These are phyloP conservation scores for Lotus japonicus DNA, from an alignment of 306 rosid genomes.

Conservation along the genomic window DNA sequence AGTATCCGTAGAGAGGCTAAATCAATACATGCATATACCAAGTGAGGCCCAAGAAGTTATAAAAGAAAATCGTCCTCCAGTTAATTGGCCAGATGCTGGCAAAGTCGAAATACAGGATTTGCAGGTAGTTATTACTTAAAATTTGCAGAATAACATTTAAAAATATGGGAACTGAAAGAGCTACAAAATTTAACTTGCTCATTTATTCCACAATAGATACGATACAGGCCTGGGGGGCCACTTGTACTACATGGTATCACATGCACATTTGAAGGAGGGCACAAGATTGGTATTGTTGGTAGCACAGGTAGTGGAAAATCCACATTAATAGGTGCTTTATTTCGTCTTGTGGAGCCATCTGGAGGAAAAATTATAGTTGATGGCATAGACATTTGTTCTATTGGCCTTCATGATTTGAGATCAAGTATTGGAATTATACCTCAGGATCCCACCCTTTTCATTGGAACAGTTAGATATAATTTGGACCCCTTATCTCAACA, in stretches of 20 bases:
- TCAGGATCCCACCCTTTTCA: constrained; percentile 81
- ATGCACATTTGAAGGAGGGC: constrained; percentile 66
- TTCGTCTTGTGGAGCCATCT: constrained; percentile 66
- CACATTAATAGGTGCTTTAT: constrained; percentile 58
- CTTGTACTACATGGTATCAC: constrained; percentile 66
- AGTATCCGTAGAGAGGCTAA: constrained; percentile 66
- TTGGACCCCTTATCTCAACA: constrained; percentile 64
- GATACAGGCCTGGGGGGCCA: constrained; percentile 49
- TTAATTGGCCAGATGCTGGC: constrained; percentile 57
- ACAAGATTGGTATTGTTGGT: constrained; percentile 72
- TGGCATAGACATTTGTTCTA: constrained; percentile 56
- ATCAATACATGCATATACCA: constrained; percentile 59
- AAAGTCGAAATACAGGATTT: constrained; percentile 59
- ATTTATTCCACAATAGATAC: constrained; percentile 32
- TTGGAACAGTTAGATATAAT: constrained; percentile 65
- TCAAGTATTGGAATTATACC: constrained; percentile 66
- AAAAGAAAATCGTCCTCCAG: constrained; percentile 53
- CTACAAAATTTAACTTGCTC: background rate
- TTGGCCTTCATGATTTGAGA: constrained; percentile 77
- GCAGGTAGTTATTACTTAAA: constrained; percentile 33
- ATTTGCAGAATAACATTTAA: background rate
- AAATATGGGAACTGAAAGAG: background rate
- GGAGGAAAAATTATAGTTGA: constrained; percentile 56
- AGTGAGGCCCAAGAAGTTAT: constrained; percentile 56
- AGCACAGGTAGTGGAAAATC: constrained; percentile 78